These are phyloP conservation scores for Claviceps humidiphila DNA, from an alignment of 2,329 filamentous ascomycete species.

Conservation along the genomic window DNA sequence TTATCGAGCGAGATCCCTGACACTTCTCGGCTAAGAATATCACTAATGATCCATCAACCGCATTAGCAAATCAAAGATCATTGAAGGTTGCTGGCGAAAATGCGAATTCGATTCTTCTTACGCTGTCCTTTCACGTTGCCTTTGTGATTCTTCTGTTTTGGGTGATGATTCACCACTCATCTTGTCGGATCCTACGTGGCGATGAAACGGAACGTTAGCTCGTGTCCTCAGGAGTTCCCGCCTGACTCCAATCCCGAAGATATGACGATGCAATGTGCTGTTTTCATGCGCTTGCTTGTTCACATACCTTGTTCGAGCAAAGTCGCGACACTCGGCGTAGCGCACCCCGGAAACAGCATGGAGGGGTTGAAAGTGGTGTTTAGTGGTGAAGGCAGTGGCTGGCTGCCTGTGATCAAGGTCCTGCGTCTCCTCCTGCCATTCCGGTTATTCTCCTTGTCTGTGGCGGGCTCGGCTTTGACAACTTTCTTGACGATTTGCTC, in stretches of 20 bases:
- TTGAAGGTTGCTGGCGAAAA: neutral
- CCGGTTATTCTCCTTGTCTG: constrained; percentile 74
- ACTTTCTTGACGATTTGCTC: constrained; percentile 97
- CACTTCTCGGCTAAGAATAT: constrained; percentile 82
- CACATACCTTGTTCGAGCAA: constrained; percentile 65
- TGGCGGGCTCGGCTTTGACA: constrained; percentile 59
- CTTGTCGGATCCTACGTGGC: constrained; percentile 19
- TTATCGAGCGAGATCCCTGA: constrained; percentile 91
- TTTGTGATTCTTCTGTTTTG: constrained; percentile 55
- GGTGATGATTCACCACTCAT: constrained; percentile 29
- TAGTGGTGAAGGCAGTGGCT: constrained; percentile 86
- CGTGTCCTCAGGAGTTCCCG: neutral
- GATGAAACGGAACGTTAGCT: neutral
- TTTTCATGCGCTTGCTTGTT: neutral
- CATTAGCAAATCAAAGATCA: constrained; percentile 4
- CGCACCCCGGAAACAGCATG: constrained; percentile 53
- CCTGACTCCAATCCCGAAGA: too few species aligned
- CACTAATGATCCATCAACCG: constrained; percentile 34
- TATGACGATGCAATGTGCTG: too few species aligned
- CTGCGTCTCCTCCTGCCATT: constrained; percentile 82
- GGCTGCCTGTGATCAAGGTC: constrained; percentile 92
- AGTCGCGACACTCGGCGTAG: constrained; percentile 68
- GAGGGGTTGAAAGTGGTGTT: constrained; percentile 79
- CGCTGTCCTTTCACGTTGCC: constrained; percentile 86
- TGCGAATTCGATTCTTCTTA: constrained; percentile 33